These are phyloP conservation scores for Leccinellum luteum DNA, from an alignment of 768 basidiomycete species.

Conservation along the genomic window DNA sequence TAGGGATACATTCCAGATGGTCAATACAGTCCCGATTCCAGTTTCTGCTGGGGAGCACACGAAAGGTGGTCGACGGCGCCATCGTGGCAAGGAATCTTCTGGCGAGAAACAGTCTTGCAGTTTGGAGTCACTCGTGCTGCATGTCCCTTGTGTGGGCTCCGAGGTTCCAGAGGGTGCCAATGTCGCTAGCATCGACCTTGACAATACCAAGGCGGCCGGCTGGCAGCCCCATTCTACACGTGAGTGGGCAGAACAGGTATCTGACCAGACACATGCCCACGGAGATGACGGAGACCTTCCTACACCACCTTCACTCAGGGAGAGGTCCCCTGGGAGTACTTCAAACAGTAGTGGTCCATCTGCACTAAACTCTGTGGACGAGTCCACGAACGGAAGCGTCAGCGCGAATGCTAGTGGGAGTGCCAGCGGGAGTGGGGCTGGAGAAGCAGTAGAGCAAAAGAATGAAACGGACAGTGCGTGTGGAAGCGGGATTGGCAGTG, in stretches of 20 bases:
- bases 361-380: constrained; percentile 23
- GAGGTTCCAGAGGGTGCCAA: constrained; percentile 19
- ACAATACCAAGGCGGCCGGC: constrained; percentile 19
- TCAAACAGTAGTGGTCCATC: constrained; percentile 29
- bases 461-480: constrained; percentile 11
- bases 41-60: constrained; percentile 29
- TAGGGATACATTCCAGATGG: constrained; percentile 4
- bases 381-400: constrained; percentile 17
- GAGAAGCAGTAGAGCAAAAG: constrained; percentile 5
- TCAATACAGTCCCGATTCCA: constrained; percentile 26
- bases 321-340: constrained; percentile 21
- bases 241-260: constrained; percentile 47
- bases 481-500: constrained; percentile 15
- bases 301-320: constrained; percentile 11
- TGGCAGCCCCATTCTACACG: constrained; percentile 35
- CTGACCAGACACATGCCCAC: constrained; percentile 28
- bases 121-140: constrained; percentile 27
- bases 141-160: constrained; percentile 26
- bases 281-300: constrained; percentile 3
- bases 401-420: constrained; percentile 11
- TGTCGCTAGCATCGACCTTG: constrained; percentile 12
- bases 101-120: constrained; percentile 11
- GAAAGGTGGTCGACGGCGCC: constrained; percentile 15
- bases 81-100: background rate
- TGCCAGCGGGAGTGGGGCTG: constrained; percentile 6